phyloP scores from a whole-genome alignment of 768 basidiomycete species.

The Tubosaeta sp. region DNA sequence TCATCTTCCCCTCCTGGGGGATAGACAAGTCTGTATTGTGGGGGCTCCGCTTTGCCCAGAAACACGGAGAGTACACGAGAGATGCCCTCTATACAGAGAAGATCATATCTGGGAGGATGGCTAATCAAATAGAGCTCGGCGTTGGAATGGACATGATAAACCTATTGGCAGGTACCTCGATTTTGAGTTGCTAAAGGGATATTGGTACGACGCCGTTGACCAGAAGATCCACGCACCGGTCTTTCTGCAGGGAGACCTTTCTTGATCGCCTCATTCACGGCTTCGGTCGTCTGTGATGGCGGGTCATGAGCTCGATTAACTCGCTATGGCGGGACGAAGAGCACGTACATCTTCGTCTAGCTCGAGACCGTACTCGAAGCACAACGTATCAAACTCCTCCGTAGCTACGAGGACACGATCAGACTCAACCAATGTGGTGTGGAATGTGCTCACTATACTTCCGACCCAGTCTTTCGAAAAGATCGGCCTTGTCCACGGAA shows the following conservation, averaged over 20 bases:
- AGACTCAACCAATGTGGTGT: slow-evolving; percentile 4
- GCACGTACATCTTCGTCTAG: slow-evolving; percentile 90
- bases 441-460: slow-evolving; percentile 60
- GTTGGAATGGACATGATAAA: slow-evolving; percentile 19
- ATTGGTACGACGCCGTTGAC: not conserved
- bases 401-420: slow-evolving; percentile 53
- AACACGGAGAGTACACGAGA: slow-evolving; percentile 82
- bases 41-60: slow-evolving; percentile 63
- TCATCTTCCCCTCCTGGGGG: slow-evolving; percentile 64
- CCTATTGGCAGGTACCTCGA: slow-evolving; percentile 99
- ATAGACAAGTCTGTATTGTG: slow-evolving; percentile 68
- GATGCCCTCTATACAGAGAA: slow-evolving; percentile 96
- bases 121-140: slow-evolving; percentile 4
- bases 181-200: slow-evolving; percentile 82
- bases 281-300: slow-evolving; percentile 71
- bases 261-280: slow-evolving; percentile 76
- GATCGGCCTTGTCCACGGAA: slow-evolving; percentile 91
- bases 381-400: slow-evolving; percentile 91
- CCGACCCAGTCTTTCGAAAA: slow-evolving; percentile 81
- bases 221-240: slow-evolving; percentile 49
- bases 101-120: slow-evolving; percentile 71
- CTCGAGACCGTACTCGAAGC: slow-evolving; percentile 97
- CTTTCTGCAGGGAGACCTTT: slow-evolving; percentile 83
- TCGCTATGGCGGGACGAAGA: not conserved
- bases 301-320: not conserved